Base-by-base conservation (phyloP, 192 early-diverging fungal species). In the Rhizoclosmatium sp. region DNA sequence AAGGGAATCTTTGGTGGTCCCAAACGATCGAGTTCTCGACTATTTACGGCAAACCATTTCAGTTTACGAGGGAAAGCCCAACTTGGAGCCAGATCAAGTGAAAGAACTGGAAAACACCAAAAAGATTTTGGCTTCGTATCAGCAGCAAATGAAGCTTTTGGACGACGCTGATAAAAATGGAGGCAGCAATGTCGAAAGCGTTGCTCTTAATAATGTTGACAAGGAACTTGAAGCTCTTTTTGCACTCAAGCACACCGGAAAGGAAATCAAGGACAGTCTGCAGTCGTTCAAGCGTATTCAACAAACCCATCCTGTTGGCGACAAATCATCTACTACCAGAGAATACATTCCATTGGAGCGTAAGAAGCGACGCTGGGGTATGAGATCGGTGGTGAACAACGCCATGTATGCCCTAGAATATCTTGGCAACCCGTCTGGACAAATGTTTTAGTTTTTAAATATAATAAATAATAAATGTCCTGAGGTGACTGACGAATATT, bases 201-300 rank as follows among this genome's bases (percentile, higher is more conserved):
- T 31, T 31, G 31, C 31, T 31, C 31, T 31, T 31, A 31, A 31
- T 31, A 31, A 31, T 31, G 31, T 31, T 31, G 31, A 31, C 31
- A 67, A 19, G 16, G 23, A 67, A 19, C 16, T 67, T 14, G 65
- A 67, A 23, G 39, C 16, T 16, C 65, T 67, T 23, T 67, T 19
- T 23, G 31, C 14, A 16, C 65, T 67, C 39, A 59, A 67, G 56
- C 31, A 48, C 39, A 19, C 56, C 16, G 65, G 65, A 19, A 23
- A 14, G 16, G 65, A 67, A 67, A 67, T 67, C 65, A 67, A 67
- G 31, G 56, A 59, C 65, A 16, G 39, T 31, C 16, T 67, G 39
- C 16, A 67, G 31, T 19, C 14, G 56, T 23, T 67, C 39, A 67
- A 31, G 31, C 31, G 31, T 31, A 31, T 31, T 31, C 31, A 31